phyloP scores from a whole-genome alignment of 768 basidiomycete genomes.

The Lenzites betulinus region DNA sequence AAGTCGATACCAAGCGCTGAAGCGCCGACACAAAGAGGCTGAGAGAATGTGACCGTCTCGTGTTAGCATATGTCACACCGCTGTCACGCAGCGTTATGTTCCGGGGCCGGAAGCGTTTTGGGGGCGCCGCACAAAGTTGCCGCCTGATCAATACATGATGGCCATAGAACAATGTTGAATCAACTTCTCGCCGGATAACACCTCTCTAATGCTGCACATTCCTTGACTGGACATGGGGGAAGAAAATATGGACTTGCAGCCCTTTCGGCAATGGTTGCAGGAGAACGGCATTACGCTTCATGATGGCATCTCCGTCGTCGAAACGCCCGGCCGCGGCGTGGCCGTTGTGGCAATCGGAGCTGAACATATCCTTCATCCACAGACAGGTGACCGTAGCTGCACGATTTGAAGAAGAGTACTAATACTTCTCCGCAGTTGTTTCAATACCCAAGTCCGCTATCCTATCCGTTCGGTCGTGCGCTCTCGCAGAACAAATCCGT shows the following conservation, averaged over 20 bases:
- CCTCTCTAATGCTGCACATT: too few species aligned
- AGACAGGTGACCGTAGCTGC: not conserved
- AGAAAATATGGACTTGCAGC: not conserved
- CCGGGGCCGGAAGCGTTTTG: not conserved
- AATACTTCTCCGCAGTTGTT: slow-evolving; percentile 46
- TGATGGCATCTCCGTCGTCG: not conserved
- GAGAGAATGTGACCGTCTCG: not conserved
- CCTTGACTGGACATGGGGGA: not conserved
- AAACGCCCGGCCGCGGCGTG: not conserved
- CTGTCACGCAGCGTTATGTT: too few species aligned
- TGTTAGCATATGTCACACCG: not conserved
- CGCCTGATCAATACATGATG: not conserved
- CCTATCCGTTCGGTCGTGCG: slow-evolving; percentile 61
- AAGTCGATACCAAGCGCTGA: too few species aligned
- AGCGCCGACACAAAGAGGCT: too few species aligned
- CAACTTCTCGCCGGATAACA: not conserved
- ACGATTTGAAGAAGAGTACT: not conserved
- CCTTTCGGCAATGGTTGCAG: not conserved
- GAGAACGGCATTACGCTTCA: not conserved
- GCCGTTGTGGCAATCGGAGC: not conserved
- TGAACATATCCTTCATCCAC: not conserved
- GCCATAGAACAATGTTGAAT: not conserved
- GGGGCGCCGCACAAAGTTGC: not conserved
- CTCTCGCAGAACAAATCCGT: slow-evolving; percentile 38
- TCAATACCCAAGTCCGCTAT: slow-evolving; percentile 64